phyloP scores from a whole-genome alignment of 2,329 filamentous ascomycete genomes.

The Ophiocordyceps robertsii region DNA sequence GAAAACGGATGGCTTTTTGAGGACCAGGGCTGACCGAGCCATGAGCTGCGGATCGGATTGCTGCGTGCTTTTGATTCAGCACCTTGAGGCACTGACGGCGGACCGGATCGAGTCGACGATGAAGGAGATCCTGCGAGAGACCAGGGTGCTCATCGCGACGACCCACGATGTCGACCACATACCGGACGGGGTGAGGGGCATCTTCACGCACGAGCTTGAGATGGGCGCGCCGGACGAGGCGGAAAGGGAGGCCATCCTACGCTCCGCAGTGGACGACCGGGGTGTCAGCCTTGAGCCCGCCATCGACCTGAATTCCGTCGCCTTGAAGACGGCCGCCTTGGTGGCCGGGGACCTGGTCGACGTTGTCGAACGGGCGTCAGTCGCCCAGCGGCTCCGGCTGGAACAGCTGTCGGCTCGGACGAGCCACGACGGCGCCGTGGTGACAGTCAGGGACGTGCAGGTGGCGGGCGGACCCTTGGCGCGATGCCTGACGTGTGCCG shows the following conservation, averaged over 20 bases:
- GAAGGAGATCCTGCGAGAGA: constrained; percentile 68
- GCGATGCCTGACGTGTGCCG: constrained; percentile 63
- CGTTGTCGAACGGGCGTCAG: constrained; percentile 78
- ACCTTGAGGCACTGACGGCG: constrained; percentile 81
- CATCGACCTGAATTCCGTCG: constrained; percentile 73
- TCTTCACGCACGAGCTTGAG: constrained; percentile 93
- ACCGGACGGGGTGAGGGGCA: constrained; percentile 72
- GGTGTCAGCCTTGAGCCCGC: constrained; percentile 68
- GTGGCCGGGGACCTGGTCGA: constrained; percentile 91
- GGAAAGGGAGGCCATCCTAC: constrained; percentile 79
- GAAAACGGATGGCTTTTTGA: constrained; percentile 84
- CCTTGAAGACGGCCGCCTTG: constrained; percentile 87
- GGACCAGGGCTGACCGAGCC: constrained; percentile 76
- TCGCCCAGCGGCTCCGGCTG: constrained; percentile 63
- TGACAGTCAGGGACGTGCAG: constrained; percentile 72
- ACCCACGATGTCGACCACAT: constrained; percentile 94
- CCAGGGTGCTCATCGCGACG: constrained; percentile 78
- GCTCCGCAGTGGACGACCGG: constrained; percentile 61
- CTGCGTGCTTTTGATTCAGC: constrained; percentile 74
- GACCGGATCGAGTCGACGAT: constrained; percentile 80
- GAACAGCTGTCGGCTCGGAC: constrained; percentile 50
- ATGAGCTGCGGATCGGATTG: constrained; percentile 76
- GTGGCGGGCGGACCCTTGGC: constrained; percentile 73
- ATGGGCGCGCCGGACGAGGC: constrained; percentile 86
- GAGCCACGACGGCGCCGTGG: constrained; percentile 19